Base-by-base conservation (phyloP, 129 eudicot species). In the Heracleum sosnowskyi region DNA sequence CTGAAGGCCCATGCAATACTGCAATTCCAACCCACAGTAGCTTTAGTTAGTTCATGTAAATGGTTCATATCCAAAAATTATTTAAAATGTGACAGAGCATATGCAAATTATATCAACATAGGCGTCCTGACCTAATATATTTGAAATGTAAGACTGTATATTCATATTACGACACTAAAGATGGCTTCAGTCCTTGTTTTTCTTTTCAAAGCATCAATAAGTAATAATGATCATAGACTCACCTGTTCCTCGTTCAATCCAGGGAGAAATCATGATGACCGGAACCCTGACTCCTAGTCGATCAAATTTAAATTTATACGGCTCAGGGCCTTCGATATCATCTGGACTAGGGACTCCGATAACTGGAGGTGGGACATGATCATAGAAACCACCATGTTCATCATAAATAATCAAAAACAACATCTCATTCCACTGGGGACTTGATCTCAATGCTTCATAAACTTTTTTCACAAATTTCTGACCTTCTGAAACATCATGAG, bases 371-470 rank as follows among this genome's bases (percentile, higher is more conserved):
- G 98, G 97, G 36, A 94, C 97, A 80, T 94, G 98, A 78, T 94
- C 98, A 77, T 91, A 94, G 77, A 94, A 94, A 47, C 98, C 98
- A 71, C 97, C 98, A 81, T 94, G 98, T 77, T 94, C 98, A 37
- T 94, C 98, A 24, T 94, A 94, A 57, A 88, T 78, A 31, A 94
- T 79, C 24, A 94, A 69, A 80, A 94, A 90, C 66, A 94, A 73
- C 18, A 88, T 91, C 60, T 94, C 91, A 5, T 90, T 88, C 98
- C 98, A 94, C 76, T 94, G 98, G 6, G 98, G 98, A 77, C 98
- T 94, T 74, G 96, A 90, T 79, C 98, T 90, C 77, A 94, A 70
- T 24, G 97, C 84, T 78, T 94, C 98, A 29, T 94, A 94, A 31
- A 94, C 93, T 76, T 87, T 80, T 81, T 91, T 94, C 64, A 94